Evolutionary conservation across 2,329 filamentous ascomycete genomes (phyloP).

Genomic region (Epichloe hybrida): DNA sequence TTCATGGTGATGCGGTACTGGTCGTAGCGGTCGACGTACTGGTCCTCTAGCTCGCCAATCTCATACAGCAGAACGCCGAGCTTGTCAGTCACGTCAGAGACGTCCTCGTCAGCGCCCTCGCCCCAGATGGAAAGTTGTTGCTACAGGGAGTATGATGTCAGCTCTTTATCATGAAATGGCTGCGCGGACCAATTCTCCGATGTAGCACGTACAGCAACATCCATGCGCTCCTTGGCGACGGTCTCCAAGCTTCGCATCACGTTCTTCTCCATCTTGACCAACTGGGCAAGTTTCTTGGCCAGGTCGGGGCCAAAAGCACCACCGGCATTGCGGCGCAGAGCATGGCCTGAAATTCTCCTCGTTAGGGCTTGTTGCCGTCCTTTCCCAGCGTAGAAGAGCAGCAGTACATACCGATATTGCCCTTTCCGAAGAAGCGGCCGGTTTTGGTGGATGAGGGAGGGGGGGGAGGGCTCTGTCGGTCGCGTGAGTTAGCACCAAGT

Average conservation of each 20-base stretch:
- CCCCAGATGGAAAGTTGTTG: conserved; percentile 99
- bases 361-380: neutral
- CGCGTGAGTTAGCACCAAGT: neutral
- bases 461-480: conserved; percentile 74
- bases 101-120: conserved; percentile 88
- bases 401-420: conserved; percentile 64
- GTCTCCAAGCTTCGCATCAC: conserved; percentile 97
- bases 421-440: conserved; percentile 75
- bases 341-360: conserved; percentile 35
- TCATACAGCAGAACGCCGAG: conserved; percentile 95
- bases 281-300: conserved; percentile 90
- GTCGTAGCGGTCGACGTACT: conserved; percentile 97
- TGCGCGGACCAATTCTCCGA: neutral
- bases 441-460: conserved; percentile 90
- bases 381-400: neutral
- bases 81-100: conserved; percentile 98
- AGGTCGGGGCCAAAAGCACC: conserved; percentile 75
- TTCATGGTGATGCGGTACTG: conserved; percentile 99
- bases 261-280: conserved; percentile 99
- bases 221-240: conserved; percentile 92
- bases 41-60: conserved; percentile 94
- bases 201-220: conserved; percentile 67
- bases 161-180: neutral
- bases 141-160: conserved; percentile 28
- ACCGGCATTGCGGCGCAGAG: conserved; percentile 58